Conservation (phyloP, 768 basidiomycete species). For the Antrodiella citrinella region DNA sequence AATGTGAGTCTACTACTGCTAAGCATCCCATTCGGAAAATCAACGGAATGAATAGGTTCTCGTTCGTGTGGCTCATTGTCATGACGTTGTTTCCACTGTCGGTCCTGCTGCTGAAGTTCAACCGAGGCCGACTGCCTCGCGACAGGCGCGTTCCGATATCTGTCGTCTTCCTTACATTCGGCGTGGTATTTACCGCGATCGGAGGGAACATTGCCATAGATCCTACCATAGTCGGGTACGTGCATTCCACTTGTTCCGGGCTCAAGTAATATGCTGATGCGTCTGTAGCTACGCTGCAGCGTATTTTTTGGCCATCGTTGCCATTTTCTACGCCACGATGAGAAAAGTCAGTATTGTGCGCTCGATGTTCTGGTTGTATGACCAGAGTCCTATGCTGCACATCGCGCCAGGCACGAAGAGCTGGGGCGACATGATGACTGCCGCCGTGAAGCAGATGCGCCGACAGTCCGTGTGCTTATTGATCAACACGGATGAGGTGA, state of each 20-base stretch:
- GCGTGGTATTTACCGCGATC: conserved; percentile 35
- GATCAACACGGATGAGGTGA: conserved; percentile 59
- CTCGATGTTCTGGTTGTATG: conserved; percentile 54
- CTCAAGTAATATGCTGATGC: neutral
- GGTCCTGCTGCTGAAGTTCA: conserved; percentile 53
- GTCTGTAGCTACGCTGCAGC: conserved; percentile 49
- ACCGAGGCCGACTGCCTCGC: conserved; percentile 50
- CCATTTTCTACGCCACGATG: conserved; percentile 40
- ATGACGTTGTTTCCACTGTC: conserved; percentile 60
- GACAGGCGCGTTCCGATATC: conserved; percentile 30
- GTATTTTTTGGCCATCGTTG: conserved; percentile 45
- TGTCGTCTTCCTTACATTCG: conserved; percentile 33
- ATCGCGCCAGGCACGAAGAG: conserved; percentile 26
- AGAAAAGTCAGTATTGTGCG: conserved; percentile 48
- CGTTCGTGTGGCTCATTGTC: conserved; percentile 56
- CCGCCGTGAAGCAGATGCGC: conserved; percentile 37
- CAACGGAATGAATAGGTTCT: conserved; percentile 36
- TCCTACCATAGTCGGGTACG: conserved; percentile 47
- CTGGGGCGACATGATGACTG: conserved; percentile 37
- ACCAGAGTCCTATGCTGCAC: conserved; percentile 47
- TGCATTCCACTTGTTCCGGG: no score
- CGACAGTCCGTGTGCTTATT: conserved; percentile 52
- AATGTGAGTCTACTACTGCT: conserved; percentile 31
- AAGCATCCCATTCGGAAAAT: neutral
- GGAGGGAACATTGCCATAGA: conserved; percentile 55